phyloP scores from a whole-genome alignment of 2,329 filamentous ascomycete species.

The Monosporascus sp. region DNA sequence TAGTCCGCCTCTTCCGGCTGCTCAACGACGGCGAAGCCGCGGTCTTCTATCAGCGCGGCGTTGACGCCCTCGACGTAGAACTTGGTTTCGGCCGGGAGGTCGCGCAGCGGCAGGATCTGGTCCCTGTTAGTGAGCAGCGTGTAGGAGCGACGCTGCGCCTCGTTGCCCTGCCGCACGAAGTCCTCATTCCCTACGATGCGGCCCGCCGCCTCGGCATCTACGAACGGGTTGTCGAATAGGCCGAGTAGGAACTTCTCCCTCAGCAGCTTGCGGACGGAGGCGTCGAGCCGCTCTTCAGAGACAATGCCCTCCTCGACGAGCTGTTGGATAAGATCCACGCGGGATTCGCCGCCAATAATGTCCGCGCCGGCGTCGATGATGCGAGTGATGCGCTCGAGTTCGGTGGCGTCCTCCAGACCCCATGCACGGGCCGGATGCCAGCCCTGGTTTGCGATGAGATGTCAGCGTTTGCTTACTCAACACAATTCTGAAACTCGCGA shows the following conservation, averaged over 20 bases:
- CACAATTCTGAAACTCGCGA: too few relatives aligned
- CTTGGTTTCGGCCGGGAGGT: slow-evolving; percentile 5
- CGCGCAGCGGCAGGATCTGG: slow-evolving; percentile 9
- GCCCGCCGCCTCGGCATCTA: slow-evolving; percentile 37
- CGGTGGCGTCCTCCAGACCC: slow-evolving; percentile 42
- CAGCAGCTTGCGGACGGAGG: slow-evolving; percentile 40
- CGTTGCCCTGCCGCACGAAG: slow-evolving; percentile 33
- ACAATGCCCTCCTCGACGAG: slow-evolving; percentile 37
- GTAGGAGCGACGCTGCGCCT: slow-evolving; percentile 27
- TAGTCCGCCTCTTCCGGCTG: slow-evolving; percentile 34
- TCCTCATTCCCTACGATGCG: slow-evolving; percentile 39
- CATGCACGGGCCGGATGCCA: slow-evolving; percentile 43
- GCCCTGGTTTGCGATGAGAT: slow-evolving; percentile 20
- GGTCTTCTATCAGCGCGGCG: slow-evolving; percentile 23
- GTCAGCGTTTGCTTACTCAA: too few relatives aligned
- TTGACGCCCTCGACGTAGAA: slow-evolving; percentile 23
- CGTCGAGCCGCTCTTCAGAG: slow-evolving; percentile 38
- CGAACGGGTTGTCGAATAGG: slow-evolving; percentile 47
- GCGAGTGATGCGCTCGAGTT: slow-evolving; percentile 35
- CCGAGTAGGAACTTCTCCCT: slow-evolving; percentile 47
- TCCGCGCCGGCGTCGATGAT: slow-evolving; percentile 47
- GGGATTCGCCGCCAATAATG: slow-evolving; percentile 45
- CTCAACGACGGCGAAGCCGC: slow-evolving; percentile 27
- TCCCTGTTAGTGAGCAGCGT: slow-evolving; percentile 20
- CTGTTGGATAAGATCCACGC: slow-evolving; percentile 42